Percentiles rank a stretch among this genome's conserved stretches.
Conservation (phyloP, 805 yeast genomes). For the Lachancea dasiensis region DNA sequence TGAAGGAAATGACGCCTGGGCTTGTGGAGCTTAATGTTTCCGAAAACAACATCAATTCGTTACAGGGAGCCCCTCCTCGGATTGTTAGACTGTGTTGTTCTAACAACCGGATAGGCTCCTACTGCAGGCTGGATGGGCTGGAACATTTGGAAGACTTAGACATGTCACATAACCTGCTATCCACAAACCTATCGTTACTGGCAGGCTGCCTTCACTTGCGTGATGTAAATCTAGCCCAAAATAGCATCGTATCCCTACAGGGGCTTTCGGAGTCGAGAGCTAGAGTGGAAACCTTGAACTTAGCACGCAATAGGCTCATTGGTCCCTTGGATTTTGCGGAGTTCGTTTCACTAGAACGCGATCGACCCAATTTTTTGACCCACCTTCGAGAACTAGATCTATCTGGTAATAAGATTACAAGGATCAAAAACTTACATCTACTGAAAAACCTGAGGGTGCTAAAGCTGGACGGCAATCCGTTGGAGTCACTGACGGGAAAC, state of each 20-base stretch:
- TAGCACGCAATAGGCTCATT: conserved; percentile 19
- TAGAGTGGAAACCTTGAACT: conserved; percentile 15
- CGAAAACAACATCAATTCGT: conserved; percentile 19
- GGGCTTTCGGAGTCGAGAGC: conserved; percentile 16
- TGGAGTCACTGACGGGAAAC: conserved; percentile 14
- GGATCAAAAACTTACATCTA: conserved; percentile 17
- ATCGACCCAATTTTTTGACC: conserved; percentile 16
- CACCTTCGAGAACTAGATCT: conserved; percentile 22
- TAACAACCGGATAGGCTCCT: conserved; percentile 18
- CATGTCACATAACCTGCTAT: conserved; percentile 19
- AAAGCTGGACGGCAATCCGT: conserved; percentile 23
- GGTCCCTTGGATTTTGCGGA: conserved; percentile 26
- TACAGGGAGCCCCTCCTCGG: conserved; percentile 18
- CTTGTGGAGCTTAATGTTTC: conserved; percentile 17
- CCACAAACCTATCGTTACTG: conserved; percentile 8
- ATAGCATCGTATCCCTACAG: conserved; percentile 18
- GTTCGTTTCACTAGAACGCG: conserved; percentile 11
- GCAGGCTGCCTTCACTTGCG: conserved; percentile 16
- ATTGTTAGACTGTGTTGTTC: conserved; percentile 14
- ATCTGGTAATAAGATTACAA: conserved; percentile 19
- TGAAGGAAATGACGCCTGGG: conserved; percentile 22
- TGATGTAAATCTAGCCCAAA: conserved; percentile 21
- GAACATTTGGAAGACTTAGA: conserved; percentile 22
- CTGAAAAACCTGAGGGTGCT: conserved; percentile 18
- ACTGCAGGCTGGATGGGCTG: conserved; percentile 14